Conservation (phyloP, 805 yeast species). For the Ogataea salicorniae region DNA sequence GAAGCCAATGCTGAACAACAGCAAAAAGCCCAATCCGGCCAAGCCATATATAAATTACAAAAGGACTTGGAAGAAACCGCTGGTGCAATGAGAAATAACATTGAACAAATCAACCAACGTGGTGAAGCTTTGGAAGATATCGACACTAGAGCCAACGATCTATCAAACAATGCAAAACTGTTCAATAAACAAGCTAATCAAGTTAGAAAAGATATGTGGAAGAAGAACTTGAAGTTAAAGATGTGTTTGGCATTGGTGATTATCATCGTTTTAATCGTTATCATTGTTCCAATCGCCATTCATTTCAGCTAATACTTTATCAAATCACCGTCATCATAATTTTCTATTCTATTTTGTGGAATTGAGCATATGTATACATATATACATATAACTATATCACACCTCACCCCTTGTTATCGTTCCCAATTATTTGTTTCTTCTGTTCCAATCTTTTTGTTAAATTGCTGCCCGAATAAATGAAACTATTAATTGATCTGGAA, state of each 20-base stretch:
- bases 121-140: conserved; percentile 91
- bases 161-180: conserved; percentile 89
- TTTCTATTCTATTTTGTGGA: not conserved
- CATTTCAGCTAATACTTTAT: conserved; percentile 48
- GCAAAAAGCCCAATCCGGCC: conserved; percentile 11
- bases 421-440: too few species aligned
- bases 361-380: not conserved
- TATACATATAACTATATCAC: too few species aligned
- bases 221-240: conserved; percentile 96
- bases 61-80: conserved; percentile 65
- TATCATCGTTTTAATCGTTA: conserved; percentile 75
- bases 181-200: conserved; percentile 96
- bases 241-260: conserved; percentile 79
- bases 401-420: too few species aligned
- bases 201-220: conserved; percentile 98
- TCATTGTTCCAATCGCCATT: conserved; percentile 89
- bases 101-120: conserved; percentile 90
- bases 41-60: conserved; percentile 27
- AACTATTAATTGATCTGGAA: too few species aligned
- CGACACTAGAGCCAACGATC: conserved; percentile 88
- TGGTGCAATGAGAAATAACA: conserved; percentile 95
- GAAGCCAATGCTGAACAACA: conserved; percentile 26
- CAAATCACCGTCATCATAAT: not conserved
- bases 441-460: too few species aligned
- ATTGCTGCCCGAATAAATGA: too few species aligned